Percentiles rank a stretch among this genome's conserved stretches.
Evolutionary conservation across 345 rosid genomes (phyloP).

Genomic region (Populus simonii): DNA sequence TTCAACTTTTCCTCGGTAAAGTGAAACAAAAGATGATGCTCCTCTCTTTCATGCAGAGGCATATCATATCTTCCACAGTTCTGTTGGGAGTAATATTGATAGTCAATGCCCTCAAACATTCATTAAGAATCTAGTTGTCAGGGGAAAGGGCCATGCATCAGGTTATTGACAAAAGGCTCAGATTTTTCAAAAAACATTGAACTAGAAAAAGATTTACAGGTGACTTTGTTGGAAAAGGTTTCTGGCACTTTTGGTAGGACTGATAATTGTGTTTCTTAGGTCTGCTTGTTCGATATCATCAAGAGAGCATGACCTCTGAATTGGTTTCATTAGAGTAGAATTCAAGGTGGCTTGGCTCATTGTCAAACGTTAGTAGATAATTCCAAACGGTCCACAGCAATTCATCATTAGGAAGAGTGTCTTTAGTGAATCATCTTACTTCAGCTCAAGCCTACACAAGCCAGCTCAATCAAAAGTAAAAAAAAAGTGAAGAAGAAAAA

Average conservation of each 20-base stretch:
- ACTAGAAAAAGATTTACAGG: conserved; percentile 5
- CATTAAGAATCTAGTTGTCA: not conserved
- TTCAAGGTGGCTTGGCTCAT: not conserved
- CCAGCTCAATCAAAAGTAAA: not conserved
- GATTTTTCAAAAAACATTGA: not conserved
- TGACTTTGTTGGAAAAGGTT: conserved; percentile 20
- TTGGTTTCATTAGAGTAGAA: not conserved
- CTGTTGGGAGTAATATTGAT: conserved; percentile 2
- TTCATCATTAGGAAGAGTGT: not conserved
- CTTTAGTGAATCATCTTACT: not conserved
- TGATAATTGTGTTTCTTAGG: not conserved
- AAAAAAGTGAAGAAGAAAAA: not conserved
- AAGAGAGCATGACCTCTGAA: not conserved
- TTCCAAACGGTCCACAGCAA: not conserved
- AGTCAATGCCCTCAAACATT: not conserved
- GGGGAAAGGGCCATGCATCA: not conserved
- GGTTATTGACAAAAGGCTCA: not conserved
- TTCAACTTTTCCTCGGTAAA: not conserved
- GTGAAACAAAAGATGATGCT: not conserved
- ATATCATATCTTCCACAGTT: not conserved
- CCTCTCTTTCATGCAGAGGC: conserved; percentile 14
- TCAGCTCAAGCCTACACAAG: not conserved
- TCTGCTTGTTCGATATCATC: not conserved
- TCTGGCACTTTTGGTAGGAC: conserved; percentile 2
- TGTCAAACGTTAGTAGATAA: conserved; percentile 2